phyloP scores from a whole-genome alignment of 2,329 filamentous ascomycete species.

The Xenoacremonium recifei region DNA sequence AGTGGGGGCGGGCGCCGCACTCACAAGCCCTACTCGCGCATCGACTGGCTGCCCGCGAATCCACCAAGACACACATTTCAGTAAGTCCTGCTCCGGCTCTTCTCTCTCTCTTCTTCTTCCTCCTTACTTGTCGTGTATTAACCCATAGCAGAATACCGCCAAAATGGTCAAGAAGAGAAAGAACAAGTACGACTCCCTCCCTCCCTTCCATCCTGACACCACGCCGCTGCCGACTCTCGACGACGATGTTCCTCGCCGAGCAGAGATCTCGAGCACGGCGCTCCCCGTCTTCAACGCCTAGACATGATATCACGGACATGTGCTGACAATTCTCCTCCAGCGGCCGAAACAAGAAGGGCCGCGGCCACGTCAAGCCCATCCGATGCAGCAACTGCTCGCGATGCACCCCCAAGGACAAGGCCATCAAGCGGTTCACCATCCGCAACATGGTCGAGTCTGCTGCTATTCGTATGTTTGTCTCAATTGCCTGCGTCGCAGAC shows the following conservation, averaged over 20 bases:
- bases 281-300: not conserved
- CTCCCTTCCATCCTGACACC: constrained; percentile 6
- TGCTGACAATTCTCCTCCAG: constrained; percentile 43
- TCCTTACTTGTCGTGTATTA: constrained; percentile 32
- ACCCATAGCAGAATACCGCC: constrained; percentile 49
- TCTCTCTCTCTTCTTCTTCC: constrained; percentile 21
- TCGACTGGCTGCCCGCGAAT: too few species aligned
- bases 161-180: constrained; percentile 74
- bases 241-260: constrained; percentile 16
- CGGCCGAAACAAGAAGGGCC: constrained; percentile 99
- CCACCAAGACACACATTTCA: constrained; percentile 31
- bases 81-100: constrained; percentile 18
- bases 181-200: constrained; percentile 54
- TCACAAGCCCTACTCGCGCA: not conserved
- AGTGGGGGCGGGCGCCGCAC: constrained; percentile 2
- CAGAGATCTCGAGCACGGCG: constrained; percentile 9
- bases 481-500: not conserved
- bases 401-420: constrained; percentile 99
- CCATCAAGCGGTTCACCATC: constrained; percentile 99
- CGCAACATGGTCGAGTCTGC: constrained; percentile 99
- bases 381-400: constrained; percentile 72
- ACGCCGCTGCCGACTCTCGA: constrained; percentile 10
- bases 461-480: constrained; percentile 83
- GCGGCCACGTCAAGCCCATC: constrained; percentile 99
- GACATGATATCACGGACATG: not conserved